phyloP scores from a whole-genome alignment of 108 stramenopile genomes.

The Pinguiococcus pyrenoidosus region DNA sequence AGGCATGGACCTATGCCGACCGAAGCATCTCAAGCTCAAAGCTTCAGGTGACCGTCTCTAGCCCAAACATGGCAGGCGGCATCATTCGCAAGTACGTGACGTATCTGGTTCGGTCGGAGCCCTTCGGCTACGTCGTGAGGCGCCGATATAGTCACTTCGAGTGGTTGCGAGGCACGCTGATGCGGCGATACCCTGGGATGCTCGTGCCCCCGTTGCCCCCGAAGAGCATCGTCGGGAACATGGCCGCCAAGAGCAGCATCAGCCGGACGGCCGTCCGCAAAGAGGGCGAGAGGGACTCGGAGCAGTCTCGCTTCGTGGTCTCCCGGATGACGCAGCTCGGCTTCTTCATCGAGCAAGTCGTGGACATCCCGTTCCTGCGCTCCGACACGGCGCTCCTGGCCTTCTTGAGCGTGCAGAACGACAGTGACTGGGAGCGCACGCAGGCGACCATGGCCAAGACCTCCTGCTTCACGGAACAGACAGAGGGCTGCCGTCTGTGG shows the following conservation, averaged over 20 bases:
- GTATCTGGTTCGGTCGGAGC: slow-evolving; percentile 8
- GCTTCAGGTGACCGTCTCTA: background rate
- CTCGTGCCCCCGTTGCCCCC: slow-evolving; percentile 4
- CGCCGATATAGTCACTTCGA: slow-evolving; percentile 11
- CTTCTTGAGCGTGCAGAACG: slow-evolving; percentile 9
- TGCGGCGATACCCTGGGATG: slow-evolving; percentile 8
- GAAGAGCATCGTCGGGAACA: background rate
- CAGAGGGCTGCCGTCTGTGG: background rate
- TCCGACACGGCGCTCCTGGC: slow-evolving; percentile 1
- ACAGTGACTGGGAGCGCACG: slow-evolving; percentile 1
- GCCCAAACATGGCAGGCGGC: background rate
- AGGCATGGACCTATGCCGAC: too few relatives aligned
- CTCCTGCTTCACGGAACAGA: background rate
- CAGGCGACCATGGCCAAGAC: background rate
- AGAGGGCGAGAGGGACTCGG: too few relatives aligned
- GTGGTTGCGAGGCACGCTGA: slow-evolving; percentile 5
- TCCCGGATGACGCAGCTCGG: slow-evolving; percentile 6
- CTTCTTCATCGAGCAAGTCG: slow-evolving; percentile 6
- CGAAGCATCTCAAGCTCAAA: too few relatives aligned
- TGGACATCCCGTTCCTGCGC: slow-evolving; percentile 7
- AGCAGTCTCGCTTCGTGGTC: too few relatives aligned
- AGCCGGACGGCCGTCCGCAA: too few relatives aligned
- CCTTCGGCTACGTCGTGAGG: slow-evolving; percentile 7
- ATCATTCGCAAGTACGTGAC: slow-evolving; percentile 1
- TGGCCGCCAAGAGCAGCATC: background rate